phyloP scores from a whole-genome alignment of 371 early-diverging fungal species.

The Mortierella sp. region DNA sequence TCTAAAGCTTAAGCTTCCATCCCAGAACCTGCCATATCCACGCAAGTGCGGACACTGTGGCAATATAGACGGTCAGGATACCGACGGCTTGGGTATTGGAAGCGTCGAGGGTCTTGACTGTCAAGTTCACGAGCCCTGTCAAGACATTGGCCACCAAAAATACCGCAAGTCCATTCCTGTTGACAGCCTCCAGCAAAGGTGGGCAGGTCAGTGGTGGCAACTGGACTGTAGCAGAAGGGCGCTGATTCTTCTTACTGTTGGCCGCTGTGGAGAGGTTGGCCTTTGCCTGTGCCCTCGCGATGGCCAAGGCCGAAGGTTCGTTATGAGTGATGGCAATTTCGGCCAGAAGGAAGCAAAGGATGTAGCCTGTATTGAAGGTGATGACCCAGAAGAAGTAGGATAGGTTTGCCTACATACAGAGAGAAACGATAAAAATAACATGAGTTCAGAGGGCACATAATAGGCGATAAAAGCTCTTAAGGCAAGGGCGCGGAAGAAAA shows the following conservation, averaged over 20 bases:
- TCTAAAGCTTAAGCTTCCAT: conserved; percentile 45
- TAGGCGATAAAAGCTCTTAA: too few species aligned
- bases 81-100: conserved; percentile 55
- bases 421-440: background rate
- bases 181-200: conserved; percentile 74
- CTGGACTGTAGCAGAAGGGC: conserved; percentile 35
- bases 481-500: background rate
- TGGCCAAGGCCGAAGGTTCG: conserved; percentile 45
- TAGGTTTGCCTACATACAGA: conserved; percentile 70
- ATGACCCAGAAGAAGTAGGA: conserved; percentile 82
- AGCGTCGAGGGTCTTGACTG: conserved; percentile 75
- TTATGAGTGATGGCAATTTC: conserved; percentile 58
- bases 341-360: conserved; percentile 65
- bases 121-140: conserved; percentile 86
- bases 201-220: conserved; percentile 59
- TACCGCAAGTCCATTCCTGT: conserved; percentile 81
- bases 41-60: conserved; percentile 11
- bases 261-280: conserved; percentile 40
- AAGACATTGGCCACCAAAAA: conserved; percentile 90
- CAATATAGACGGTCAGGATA: conserved; percentile 65
- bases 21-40: conserved; percentile 33
- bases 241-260: conserved; percentile 33
- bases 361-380: conserved; percentile 71
- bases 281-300: conserved; percentile 37
- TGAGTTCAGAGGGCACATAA: background rate